Percentiles rank a stretch among this genome's conserved stretches.
Evolutionary conservation across 768 basidiomycete species (phyloP).

Genomic region (Gymnopilus junonius): DNA sequence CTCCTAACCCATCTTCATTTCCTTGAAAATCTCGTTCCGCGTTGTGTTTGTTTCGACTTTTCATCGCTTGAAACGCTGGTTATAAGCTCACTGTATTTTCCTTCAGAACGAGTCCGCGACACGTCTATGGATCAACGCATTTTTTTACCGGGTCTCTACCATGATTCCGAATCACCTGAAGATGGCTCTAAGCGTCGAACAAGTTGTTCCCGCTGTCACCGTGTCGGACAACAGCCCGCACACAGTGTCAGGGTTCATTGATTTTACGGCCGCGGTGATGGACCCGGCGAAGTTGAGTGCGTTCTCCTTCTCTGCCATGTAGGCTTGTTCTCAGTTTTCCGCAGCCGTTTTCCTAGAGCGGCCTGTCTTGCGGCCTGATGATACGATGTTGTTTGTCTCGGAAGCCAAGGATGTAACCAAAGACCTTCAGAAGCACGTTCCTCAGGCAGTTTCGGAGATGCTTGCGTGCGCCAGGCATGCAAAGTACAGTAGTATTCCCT

Average conservation of each 20-base stretch:
- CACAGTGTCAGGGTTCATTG: constrained; percentile 5
- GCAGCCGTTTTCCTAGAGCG: constrained; percentile 4
- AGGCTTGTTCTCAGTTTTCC: constrained; percentile 8
- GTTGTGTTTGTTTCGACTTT: constrained; percentile 9
- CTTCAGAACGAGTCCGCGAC: constrained; percentile 7
- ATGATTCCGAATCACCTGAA: constrained; percentile 17
- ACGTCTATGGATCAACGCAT: constrained; percentile 15
- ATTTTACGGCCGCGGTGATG: constrained; percentile 11
- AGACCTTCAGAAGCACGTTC: constrained; percentile 1
- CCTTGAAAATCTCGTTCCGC: constrained; percentile 16
- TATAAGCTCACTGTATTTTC: constrained; percentile 12
- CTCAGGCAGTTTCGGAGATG: constrained; percentile 7
- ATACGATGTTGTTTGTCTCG: constrained; percentile 7
- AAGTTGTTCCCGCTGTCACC: constrained; percentile 3
- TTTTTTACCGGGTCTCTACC: constrained; percentile 17
- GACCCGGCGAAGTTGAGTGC: constrained; percentile 3
- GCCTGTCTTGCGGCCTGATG: neutral
- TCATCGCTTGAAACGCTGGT: constrained; percentile 7
- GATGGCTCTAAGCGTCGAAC: constrained; percentile 18
- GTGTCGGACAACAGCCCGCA: constrained; percentile 6
- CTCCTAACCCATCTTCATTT: constrained; percentile 16
- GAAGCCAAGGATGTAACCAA: neutral
- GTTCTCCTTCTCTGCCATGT: constrained; percentile 4
- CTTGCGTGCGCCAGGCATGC: neutral
- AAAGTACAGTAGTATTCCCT: constrained; percentile 1